phyloP scores from a whole-genome alignment of 164 flowering plant species.

The Saururus chinensis region DNA sequence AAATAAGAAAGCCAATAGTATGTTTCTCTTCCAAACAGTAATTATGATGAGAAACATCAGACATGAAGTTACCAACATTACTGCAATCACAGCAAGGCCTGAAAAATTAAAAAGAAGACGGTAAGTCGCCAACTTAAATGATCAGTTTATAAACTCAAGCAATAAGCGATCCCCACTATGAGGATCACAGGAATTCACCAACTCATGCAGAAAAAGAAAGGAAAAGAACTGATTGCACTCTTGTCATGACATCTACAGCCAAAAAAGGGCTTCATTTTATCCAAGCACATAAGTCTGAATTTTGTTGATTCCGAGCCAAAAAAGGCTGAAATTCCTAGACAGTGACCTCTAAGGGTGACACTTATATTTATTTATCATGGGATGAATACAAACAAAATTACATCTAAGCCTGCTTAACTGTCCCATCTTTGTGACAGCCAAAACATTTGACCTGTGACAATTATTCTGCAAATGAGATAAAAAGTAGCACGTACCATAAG shows the following conservation, averaged over 20 bases:
- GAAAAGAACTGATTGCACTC: background rate
- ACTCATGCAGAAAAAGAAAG: background rate
- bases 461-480: too few species aligned
- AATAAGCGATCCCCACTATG: background rate
- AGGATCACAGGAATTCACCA: background rate
- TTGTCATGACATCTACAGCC: background rate
- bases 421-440: background rate
- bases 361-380: too few species aligned
- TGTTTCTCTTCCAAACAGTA: slow-evolving; percentile 34
- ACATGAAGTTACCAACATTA: slow-evolving; percentile 61
- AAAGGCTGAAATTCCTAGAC: too few species aligned
- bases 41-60: slow-evolving; percentile 50
- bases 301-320: too few species aligned
- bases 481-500: slow-evolving; percentile 34
- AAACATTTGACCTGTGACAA: too few species aligned
- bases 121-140: background rate
- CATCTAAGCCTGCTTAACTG: background rate
- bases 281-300: background rate
- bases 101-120: slow-evolving; percentile 1
- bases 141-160: background rate
- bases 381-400: too few species aligned
- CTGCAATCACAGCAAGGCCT: slow-evolving; percentile 52
- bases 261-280: background rate
- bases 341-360: too few species aligned
- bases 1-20: slow-evolving; percentile 26